Base-by-base conservation (phyloP, 495 filamentous ascomycete genomes). In the Neurospora pannonica region DNA sequence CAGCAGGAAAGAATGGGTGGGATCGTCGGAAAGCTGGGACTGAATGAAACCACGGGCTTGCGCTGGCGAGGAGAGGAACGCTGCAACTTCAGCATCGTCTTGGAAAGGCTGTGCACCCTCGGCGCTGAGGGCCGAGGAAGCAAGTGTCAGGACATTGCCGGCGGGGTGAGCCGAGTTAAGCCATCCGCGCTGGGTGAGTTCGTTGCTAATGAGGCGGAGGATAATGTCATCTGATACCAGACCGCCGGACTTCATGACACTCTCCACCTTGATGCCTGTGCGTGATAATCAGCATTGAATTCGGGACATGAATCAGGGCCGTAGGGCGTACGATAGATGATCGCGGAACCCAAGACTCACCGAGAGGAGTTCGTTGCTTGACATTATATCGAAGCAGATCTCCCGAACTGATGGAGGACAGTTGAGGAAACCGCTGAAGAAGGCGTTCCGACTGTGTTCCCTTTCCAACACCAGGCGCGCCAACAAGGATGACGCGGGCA, bases 381-480 rank as follows among this genome's bases (percentile, higher is more conserved):
- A 95, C 96, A 93, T 98, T 97, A 79, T 96, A 90, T 60, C 96
- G 89, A 71, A 99, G 85, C 15, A 99, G 84, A 79, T 98, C 96
- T 17, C 96, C 96, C 24, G 96, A 97, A 84, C 93, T 96, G 83
- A 99, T 94, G 5, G 94, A 90, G 10, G 94, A 92, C 38, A 99
- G 84, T 78, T 97, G 92, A 19, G 95, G 93, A 78, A 95, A 98
- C 74, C 93, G 90, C 76, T 91, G 84, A 72, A 98, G 89, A 60
- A 99, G 85, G 60, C 96, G 88, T 78, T 97, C 93, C 38, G 94
- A 92, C 80, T 99, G 96, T 19, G 96, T 99, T 39, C 96, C 96
- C 83, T 99, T 99, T 71, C 96, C 96, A 5, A 92, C 91, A 38
- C 86, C 96, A 0, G 96, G 96, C n/a, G 96, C 94, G 71, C 96